These are phyloP conservation scores for Komagataella phaffii DNA, from an alignment of 805 yeast genomes.

Conservation along the genomic window DNA sequence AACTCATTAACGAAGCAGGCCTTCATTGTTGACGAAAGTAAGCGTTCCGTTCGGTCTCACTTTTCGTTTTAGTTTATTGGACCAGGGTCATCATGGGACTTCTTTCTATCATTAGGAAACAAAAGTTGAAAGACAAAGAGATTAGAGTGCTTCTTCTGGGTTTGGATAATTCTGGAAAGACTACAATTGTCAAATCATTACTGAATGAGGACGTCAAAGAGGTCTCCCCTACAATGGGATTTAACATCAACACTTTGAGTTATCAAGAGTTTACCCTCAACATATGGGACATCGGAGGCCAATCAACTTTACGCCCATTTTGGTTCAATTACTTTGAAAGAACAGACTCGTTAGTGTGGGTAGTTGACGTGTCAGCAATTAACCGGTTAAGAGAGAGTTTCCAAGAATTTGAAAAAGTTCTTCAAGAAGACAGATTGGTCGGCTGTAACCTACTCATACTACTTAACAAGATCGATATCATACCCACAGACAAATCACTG, in stretches of 20 bases:
- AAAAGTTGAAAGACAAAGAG: conserved; percentile 69
- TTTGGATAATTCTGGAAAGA: conserved; percentile 84
- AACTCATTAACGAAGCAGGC: not conserved
- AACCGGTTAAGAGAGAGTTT: conserved; percentile 55
- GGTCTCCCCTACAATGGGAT: conserved; percentile 88
- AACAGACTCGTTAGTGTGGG: conserved; percentile 75
- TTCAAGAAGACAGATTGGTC: conserved; percentile 52
- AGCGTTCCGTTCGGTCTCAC: not conserved
- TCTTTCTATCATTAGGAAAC: conserved; percentile 66
- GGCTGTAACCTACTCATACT: conserved; percentile 59
- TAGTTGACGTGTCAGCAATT: conserved; percentile 53
- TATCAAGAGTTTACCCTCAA: conserved; percentile 28
- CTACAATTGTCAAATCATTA: conserved; percentile 59
- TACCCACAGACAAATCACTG: conserved; percentile 8
- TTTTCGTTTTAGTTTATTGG: too few relatives aligned
- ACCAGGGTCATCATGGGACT: conserved; percentile 48
- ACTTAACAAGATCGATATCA: conserved; percentile 63
- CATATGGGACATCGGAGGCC: conserved; percentile 90
- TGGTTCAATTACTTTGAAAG: conserved; percentile 91
- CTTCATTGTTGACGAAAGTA: not conserved
- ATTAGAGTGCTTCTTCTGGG: conserved; percentile 69
- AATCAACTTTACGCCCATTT: conserved; percentile 65
- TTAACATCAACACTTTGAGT: conserved; percentile 49
- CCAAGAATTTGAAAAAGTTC: conserved; percentile 45
- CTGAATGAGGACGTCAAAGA: conserved; percentile 33